phyloP scores from a whole-genome alignment of 257 asterid species.

The Rauvolfia tetraphylla region DNA sequence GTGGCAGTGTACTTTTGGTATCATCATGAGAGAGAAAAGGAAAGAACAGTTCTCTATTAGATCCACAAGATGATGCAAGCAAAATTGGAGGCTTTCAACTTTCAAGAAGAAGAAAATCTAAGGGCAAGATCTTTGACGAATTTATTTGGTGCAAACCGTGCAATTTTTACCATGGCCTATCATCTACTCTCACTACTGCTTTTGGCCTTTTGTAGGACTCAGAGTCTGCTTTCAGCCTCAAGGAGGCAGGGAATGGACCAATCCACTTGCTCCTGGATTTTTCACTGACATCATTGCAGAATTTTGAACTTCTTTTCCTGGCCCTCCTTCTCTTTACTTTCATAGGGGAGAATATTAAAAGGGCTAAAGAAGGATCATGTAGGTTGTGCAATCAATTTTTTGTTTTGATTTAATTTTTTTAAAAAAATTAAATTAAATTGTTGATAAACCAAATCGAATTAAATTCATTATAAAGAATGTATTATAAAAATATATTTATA shows the following conservation, averaged over 20 bases:
- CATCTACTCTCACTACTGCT: slow-evolving; percentile 11
- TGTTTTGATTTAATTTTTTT: too few relatives aligned
- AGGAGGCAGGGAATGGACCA: background rate
- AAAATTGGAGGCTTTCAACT: slow-evolving; percentile 35
- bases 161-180: slow-evolving; percentile 6
- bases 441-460: too few relatives aligned
- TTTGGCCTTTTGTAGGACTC: slow-evolving; percentile 33
- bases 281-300: background rate
- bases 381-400: background rate
- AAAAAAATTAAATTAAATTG: too few relatives aligned
- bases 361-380: too few relatives aligned
- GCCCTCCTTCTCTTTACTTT: too few relatives aligned
- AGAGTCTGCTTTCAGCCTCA: background rate
- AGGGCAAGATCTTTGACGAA: slow-evolving; percentile 57
- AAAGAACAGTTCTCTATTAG: background rate
- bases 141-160: slow-evolving; percentile 45
- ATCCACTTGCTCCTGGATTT: slow-evolving; percentile 1
- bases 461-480: too few relatives aligned
- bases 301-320: background rate
- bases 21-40: slow-evolving; percentile 1
- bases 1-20: slow-evolving; percentile 46
- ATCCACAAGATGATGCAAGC: slow-evolving; percentile 56
- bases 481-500: too few relatives aligned
- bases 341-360: too few relatives aligned
- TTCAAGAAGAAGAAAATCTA: slow-evolving; percentile 40